phyloP scores from a whole-genome alignment of 2,329 filamentous ascomycete genomes.

The Ophiosphaerella narmari region DNA sequence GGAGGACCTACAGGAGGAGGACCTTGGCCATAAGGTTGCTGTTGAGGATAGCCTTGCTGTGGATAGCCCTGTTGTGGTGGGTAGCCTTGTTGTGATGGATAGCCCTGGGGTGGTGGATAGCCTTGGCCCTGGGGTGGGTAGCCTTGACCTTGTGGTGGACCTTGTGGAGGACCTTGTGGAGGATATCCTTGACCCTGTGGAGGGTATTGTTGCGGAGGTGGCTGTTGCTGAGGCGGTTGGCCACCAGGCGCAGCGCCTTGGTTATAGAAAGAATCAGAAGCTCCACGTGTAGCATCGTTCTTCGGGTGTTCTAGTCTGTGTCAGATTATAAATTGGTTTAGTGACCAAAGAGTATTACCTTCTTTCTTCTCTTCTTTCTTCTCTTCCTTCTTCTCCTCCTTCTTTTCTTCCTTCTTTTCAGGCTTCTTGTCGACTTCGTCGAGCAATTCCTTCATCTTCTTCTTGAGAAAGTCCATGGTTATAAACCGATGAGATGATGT shows the following conservation, averaged over 20 bases:
- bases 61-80: slow-evolving; percentile 28
- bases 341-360: not conserved
- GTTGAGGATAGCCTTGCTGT: slow-evolving; percentile 30
- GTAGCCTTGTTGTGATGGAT: slow-evolving; percentile 16
- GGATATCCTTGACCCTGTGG: too few species aligned
- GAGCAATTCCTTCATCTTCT: slow-evolving; percentile 52
- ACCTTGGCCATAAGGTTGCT: slow-evolving; percentile 26
- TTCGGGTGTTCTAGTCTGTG: slow-evolving; percentile 9
- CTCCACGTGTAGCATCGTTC: slow-evolving; percentile 19
- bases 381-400: slow-evolving; percentile 30
- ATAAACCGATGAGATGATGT: not conserved
- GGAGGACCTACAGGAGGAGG: slow-evolving; percentile 37
- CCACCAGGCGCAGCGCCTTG: slow-evolving; percentile 16
- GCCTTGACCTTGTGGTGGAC: too few species aligned
- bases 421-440: slow-evolving; percentile 45
- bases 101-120: slow-evolving; percentile 19
- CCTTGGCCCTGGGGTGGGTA: too few species aligned
- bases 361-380: slow-evolving; percentile 28
- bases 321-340: not conserved
- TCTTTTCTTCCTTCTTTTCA: slow-evolving; percentile 27
- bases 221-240: slow-evolving; percentile 23
- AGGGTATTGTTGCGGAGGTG: not conserved
- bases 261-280: slow-evolving; percentile 25
- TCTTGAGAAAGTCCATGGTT: slow-evolving; percentile 53
- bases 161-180: too few species aligned